Base-by-base conservation (phyloP, 2,329 filamentous ascomycete genomes). In the Cladobotryum mycophilum region DNA sequence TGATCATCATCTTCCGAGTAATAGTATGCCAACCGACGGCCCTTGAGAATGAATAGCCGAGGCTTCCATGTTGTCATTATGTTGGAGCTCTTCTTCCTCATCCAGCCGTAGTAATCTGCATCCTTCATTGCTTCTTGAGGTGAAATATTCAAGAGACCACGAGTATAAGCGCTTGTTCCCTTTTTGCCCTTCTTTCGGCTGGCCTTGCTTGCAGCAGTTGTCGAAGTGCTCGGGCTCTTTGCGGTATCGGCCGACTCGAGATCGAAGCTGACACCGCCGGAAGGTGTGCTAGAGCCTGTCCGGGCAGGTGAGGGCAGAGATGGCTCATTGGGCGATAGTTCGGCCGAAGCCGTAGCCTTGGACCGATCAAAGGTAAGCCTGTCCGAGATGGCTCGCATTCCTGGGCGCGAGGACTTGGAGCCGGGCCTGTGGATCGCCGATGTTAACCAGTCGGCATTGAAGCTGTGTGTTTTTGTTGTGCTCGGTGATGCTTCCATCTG, bases 41-140 rank as follows among this genome's bases (percentile, higher is more conserved):
- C 93, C 62, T 90, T 91, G 52, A 99, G 81, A 7, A 99, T 85
- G 64, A 99, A 99, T n/a, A 97, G 78, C 12, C 93, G 85, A 12
- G 91, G 88, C 64, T 97, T 99, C 93, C 93, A 99, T 2, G 91
- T 96, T 2, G 90, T 90, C 85, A 99, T 96, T 34, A 97, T 76
- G 62, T 92, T 93, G 1, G 89, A 92, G 53, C 89, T 96, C 70
- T 95, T 91, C 78, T 99, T 99, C 76, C 93, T 97, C 93, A 99
- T 99, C 93, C 93, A 99, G 1, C 93, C 93, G 61, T 86, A 92
- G 67, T 96, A 97, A 64, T 99, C 92, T 49, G 89, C 92, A 54
- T 82, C 84, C 55, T 83, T 74, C 69, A 96, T 93, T 54, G 92
- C 90, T 64, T 96, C 89, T 49, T 83, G 76, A 0, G 93, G 93